Evolutionary conservation across 2,329 filamentous ascomycete genomes (phyloP), one percentile per base, ranked within the genome.

Genomic region (Penicillium nordicum): DNA sequence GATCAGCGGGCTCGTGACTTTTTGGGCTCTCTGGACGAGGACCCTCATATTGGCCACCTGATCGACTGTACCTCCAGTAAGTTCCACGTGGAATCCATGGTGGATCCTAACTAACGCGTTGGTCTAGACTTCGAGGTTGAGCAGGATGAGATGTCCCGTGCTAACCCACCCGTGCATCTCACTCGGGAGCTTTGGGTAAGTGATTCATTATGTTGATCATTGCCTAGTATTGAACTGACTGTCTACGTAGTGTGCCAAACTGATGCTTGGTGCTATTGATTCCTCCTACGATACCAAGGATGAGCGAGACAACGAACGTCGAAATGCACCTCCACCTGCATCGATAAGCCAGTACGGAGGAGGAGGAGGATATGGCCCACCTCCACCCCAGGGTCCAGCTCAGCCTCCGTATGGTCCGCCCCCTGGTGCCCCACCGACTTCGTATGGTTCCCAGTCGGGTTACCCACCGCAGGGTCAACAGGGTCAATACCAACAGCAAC

Each of bases 31-130:
- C 78, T 88, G n/a, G 86, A 88, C 63, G 80, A 83, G 59, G 84
- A 88, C 57, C 83, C 84, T 12, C 71, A 72, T 23, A 81, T 88
- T 64, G 86, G 86, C 46, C 71, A 77, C 16, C 73, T 87, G 69
- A 81, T 88, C 55, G 85, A 88, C 70, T 88, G 85, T 75, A 88
- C 85, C 54, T 87, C 85, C 23, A 88, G 84, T 87, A 79, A 71
- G 82, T 77, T 59, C 16, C 8, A 18, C 9, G 3, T 34, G 45
- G n/a, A 4, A 7, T 40, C 12, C 34, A 18, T 18, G 9, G 8
- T 14, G 30, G 12, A 32, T 38, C 16, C 16, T 32, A 63, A 64
- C 67, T 65, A 65, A 61, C 53, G 52, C 43, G 44, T 10, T 23
- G 21, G 25, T 52, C 55, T 63, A 84, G 84, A 88, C 74, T 88